Evolutionary conservation across 805 yeast species (phyloP).

Genomic region (Wickerhamomyces hampshirensis): DNA sequence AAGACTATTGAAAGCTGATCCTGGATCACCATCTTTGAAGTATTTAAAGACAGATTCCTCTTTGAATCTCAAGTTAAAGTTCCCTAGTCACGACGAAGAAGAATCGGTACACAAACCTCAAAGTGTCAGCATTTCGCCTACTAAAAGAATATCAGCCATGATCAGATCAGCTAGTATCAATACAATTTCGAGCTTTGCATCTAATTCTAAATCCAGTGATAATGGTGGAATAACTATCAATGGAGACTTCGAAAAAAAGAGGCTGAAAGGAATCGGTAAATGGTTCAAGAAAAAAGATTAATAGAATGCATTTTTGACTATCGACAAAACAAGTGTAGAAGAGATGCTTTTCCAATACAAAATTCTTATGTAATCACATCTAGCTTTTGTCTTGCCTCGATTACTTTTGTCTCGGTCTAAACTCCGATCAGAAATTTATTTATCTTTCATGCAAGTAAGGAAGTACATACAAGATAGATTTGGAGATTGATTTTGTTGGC

Average conservation of each 20-base stretch:
- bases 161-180: slow-evolving; percentile 27
- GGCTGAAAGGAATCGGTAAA: slow-evolving; percentile 8
- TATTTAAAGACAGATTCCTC: slow-evolving; percentile 14
- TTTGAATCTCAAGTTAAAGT: slow-evolving; percentile 10
- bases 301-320: not conserved
- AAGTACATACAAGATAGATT: slow-evolving; percentile 5
- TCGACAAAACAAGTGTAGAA: not conserved
- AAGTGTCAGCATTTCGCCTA: slow-evolving; percentile 14
- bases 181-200: slow-evolving; percentile 17
- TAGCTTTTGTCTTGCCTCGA: too few relatives aligned
- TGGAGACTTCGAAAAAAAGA: not conserved
- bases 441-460: slow-evolving; percentile 2
- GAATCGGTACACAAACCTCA: not conserved
- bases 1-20: slow-evolving; percentile 6
- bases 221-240: too few relatives aligned
- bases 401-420: too few relatives aligned
- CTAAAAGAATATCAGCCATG: slow-evolving; percentile 18
- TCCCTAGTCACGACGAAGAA: slow-evolving; percentile 1
- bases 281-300: slow-evolving; percentile 11
- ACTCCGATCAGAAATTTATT: too few relatives aligned
- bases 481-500: too few relatives aligned
- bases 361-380: too few relatives aligned
- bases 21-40: slow-evolving; percentile 7
- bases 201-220: not conserved
- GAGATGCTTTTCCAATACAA: too few relatives aligned